These are phyloP conservation scores for Hypericum androsaemum DNA, from an alignment of 345 rosid species.

Conservation along the genomic window DNA sequence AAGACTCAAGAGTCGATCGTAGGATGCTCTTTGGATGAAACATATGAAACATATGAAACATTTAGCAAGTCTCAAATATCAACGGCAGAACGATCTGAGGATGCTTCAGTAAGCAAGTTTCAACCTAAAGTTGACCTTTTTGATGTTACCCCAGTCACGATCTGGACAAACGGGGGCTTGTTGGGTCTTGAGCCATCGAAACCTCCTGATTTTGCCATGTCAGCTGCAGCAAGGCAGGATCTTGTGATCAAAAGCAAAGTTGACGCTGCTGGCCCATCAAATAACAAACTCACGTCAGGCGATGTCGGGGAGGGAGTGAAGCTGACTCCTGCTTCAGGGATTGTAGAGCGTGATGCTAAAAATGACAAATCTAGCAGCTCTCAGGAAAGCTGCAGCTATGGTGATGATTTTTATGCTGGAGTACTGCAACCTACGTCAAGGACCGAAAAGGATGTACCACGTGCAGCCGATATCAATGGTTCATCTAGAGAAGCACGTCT, in stretches of 20 bases:
- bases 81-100: too few species aligned
- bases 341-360: constrained; percentile 20
- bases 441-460: constrained; percentile 21
- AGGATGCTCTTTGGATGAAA: too few species aligned
- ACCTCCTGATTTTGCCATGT: constrained; percentile 71
- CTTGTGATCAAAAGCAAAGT: constrained; percentile 14
- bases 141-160: constrained; percentile 32
- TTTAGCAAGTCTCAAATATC: too few species aligned
- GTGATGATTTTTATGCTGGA: constrained; percentile 19
- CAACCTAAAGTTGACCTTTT: constrained; percentile 27
- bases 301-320: constrained; percentile 23
- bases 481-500: constrained; percentile 20
- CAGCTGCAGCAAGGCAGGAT: constrained; percentile 26
- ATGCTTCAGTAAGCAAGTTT: too few species aligned
- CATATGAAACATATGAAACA: too few species aligned
- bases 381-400: constrained; percentile 17
- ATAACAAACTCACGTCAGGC: constrained; percentile 7
- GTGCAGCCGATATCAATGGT: constrained; percentile 20
- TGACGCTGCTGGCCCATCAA: constrained; percentile 18
- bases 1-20: too few species aligned
- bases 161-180: constrained; percentile 94
- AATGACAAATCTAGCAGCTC: constrained; percentile 18
- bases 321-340: constrained; percentile 15
- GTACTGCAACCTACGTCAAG: constrained; percentile 12
- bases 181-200: constrained; percentile 87